Evolutionary conservation across 257 asterid genomes (phyloP).

Genomic region (Petunia secreta): DNA sequence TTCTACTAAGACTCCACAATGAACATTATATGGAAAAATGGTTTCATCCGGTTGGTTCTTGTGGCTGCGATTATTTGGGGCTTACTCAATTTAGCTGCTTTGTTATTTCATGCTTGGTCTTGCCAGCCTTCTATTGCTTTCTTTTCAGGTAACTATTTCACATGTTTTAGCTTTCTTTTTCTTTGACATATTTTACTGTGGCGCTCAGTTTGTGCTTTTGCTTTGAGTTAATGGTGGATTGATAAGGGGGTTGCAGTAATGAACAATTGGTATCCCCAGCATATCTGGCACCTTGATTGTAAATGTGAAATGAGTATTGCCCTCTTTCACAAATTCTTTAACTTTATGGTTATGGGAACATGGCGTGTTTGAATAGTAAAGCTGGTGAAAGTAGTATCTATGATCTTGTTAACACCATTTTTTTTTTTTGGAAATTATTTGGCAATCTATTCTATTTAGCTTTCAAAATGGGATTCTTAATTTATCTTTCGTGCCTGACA

Average conservation of each 20-base stretch:
- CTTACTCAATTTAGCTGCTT: slow-evolving; percentile 41
- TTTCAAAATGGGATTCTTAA: not conserved
- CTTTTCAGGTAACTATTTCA: slow-evolving; percentile 43
- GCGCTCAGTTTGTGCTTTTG: not conserved
- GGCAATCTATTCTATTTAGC: slow-evolving; percentile 1
- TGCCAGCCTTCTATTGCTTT: slow-evolving; percentile 52
- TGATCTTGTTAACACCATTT: not conserved
- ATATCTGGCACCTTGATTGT: not conserved
- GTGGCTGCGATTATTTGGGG: slow-evolving; percentile 54
- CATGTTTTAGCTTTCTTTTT: not conserved
- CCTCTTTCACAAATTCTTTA: not conserved
- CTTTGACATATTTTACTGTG: not conserved
- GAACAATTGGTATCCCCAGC: not conserved
- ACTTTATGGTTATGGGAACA: slow-evolving; percentile 22
- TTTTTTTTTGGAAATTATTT: not conserved
- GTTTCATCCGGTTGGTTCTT: slow-evolving; percentile 47
- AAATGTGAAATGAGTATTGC: not conserved
- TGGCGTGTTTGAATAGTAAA: not conserved
- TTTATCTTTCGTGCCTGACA: slow-evolving; percentile 28
- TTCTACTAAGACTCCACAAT: slow-evolving; percentile 37
- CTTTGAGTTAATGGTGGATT: not conserved
- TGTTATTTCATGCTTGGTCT: slow-evolving; percentile 52
- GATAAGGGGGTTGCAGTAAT: not conserved
- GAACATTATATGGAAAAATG: slow-evolving; percentile 53
- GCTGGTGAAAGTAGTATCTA: not conserved